phyloP scores from a whole-genome alignment of 768 basidiomycete genomes.

The Gelatoporia subvermispora region DNA sequence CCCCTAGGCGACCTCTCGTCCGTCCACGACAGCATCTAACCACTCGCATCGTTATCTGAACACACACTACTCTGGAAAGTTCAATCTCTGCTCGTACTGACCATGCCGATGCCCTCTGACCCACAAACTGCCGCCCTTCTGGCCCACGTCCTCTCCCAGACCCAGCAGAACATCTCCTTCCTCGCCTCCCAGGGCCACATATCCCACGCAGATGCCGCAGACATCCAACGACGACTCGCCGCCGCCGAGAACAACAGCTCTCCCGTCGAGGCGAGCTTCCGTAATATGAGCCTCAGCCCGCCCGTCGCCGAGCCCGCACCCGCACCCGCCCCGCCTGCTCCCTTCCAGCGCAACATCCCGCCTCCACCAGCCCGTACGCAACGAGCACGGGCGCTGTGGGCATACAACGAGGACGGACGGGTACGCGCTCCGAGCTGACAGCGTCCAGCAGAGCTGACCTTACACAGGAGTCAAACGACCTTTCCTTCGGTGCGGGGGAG shows the following conservation, averaged over 20 bases:
- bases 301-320: conserved; percentile 3
- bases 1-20: no score
- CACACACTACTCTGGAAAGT: not conserved
- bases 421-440: conserved; percentile 26
- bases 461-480: conserved; percentile 68
- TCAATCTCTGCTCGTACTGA: not conserved
- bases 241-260: not conserved
- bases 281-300: conserved; percentile 13
- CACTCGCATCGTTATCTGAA: no score
- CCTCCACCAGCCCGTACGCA: conserved; percentile 13
- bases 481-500: conserved; percentile 74
- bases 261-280: conserved; percentile 9
- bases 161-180: conserved; percentile 41
- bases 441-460: not conserved
- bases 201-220: conserved; percentile 32
- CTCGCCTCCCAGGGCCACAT: conserved; percentile 40
- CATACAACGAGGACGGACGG: conserved; percentile 56
- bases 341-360: no score
- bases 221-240: conserved; percentile 36
- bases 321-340: conserved; percentile 12
- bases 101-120: not conserved
- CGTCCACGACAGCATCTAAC: no score
- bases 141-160: conserved; percentile 47
- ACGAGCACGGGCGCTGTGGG: conserved; percentile 57
- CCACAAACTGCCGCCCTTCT: conserved; percentile 39